A percentile compares a stretch with the other conserved stretches of the same genome.
Evolutionary conservation across 257 asterid species (phyloP).

Genomic region (Solanum rostratum): DNA sequence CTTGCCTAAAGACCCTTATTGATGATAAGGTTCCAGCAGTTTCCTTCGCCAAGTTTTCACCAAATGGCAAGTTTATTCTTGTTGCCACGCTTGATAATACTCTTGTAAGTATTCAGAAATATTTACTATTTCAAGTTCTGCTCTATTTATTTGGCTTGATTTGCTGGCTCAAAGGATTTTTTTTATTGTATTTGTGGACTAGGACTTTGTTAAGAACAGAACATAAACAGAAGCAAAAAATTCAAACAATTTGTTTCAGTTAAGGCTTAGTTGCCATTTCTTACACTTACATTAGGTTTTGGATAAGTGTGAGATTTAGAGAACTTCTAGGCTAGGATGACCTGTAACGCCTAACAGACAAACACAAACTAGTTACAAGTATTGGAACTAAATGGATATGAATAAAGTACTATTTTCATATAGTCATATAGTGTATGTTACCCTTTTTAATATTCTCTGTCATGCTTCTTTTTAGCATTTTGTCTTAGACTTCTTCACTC

Average conservation of each 20-base stretch:
- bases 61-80: slow-evolving; percentile 83
- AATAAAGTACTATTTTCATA: background rate
- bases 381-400: background rate
- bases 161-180: background rate
- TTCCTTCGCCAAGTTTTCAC: slow-evolving; percentile 73
- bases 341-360: background rate
- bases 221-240: background rate
- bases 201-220: background rate
- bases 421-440: background rate
- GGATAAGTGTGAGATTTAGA: background rate
- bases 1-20: slow-evolving; percentile 50
- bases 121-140: background rate
- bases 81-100: slow-evolving; percentile 75
- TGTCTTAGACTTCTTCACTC: background rate
- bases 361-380: background rate
- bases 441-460: background rate
- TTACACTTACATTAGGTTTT: background rate
- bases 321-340: background rate
- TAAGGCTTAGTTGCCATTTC: background rate
- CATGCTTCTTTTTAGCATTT: background rate
- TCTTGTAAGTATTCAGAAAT: slow-evolving; percentile 38
- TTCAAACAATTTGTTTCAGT: background rate
- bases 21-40: slow-evolving; percentile 67
- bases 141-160: background rate
- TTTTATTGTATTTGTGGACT: background rate